phyloP scores from a whole-genome alignment of 805 yeast species.

The Ogataea wickerhamii region DNA sequence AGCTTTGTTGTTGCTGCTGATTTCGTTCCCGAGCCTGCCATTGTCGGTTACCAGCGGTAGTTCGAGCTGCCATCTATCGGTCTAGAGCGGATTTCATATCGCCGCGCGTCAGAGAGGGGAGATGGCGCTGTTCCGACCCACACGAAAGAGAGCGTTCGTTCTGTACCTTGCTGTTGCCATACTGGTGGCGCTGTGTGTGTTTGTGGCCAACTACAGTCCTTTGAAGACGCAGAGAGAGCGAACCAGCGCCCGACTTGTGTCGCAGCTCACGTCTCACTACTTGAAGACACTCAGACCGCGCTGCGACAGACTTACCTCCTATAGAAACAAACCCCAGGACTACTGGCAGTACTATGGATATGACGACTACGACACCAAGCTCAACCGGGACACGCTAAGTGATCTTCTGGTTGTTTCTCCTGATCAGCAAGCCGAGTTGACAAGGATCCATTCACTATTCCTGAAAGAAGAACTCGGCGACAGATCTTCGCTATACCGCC shows the following conservation, averaged over 20 bases:
- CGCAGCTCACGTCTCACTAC: slow-evolving; percentile 14
- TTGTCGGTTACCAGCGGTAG: no score
- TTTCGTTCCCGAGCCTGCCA: no score
- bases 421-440: slow-evolving; percentile 25
- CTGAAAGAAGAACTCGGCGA: slow-evolving; percentile 16
- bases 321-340: slow-evolving; percentile 17
- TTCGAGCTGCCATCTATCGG: no score
- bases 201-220: slow-evolving; percentile 8
- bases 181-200: slow-evolving; percentile 2
- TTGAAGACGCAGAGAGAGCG: slow-evolving; percentile 15
- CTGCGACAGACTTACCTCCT: slow-evolving; percentile 26
- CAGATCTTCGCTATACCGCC: slow-evolving; percentile 12
- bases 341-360: slow-evolving; percentile 34
- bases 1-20: no score
- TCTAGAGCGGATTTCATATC: no score
- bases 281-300: slow-evolving; percentile 15
- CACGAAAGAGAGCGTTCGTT: slow-evolving; percentile 4
- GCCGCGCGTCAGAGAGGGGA: no score
- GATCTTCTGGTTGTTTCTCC: slow-evolving; percentile 21
- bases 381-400: slow-evolving; percentile 19
- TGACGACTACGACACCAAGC: slow-evolving; percentile 20
- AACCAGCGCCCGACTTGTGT: slow-evolving; percentile 12
- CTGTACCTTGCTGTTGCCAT: slow-evolving; percentile 2
- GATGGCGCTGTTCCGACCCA: slow-evolving; percentile 3
- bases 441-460: slow-evolving; percentile 19